Conservation (phyloP, 148 eudicot species). For the Silene latifolia region DNA sequence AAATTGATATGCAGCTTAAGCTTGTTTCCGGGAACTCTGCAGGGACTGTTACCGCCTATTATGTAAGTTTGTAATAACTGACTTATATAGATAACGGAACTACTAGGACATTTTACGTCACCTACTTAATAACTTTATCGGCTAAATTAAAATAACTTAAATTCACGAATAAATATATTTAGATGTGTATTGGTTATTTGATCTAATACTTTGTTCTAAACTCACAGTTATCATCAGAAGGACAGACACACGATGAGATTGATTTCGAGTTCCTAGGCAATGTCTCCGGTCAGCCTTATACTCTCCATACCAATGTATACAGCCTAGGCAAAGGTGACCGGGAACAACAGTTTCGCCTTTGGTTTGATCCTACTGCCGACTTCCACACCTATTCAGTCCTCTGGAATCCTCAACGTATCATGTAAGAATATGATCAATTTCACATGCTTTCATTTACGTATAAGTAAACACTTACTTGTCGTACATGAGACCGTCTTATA, state of each 20-base stretch:
- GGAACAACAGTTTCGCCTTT: slow-evolving; percentile 33
- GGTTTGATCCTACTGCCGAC: slow-evolving; percentile 29
- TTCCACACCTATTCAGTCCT: slow-evolving; percentile 33
- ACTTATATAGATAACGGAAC: background rate
- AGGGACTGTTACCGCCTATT: slow-evolving; percentile 32
- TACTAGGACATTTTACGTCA: too few relatives aligned
- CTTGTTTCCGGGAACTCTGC: slow-evolving; percentile 31
- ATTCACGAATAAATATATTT: background rate
- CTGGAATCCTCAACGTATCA: slow-evolving; percentile 30
- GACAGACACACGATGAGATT: slow-evolving; percentile 26
- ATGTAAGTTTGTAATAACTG: slow-evolving; percentile 10
- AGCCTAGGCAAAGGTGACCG: slow-evolving; percentile 27
- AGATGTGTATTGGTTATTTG: background rate
- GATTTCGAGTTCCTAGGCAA: slow-evolving; percentile 33
- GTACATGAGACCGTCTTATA: too few relatives aligned
- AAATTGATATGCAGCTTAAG: slow-evolving; percentile 30
- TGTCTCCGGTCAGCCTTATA: slow-evolving; percentile 27
- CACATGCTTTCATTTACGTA: background rate
- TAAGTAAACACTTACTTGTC: too few relatives aligned
- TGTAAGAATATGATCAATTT: slow-evolving; percentile 15
- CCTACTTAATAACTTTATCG: too few relatives aligned
- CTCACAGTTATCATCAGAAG: slow-evolving; percentile 29
- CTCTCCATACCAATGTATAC: slow-evolving; percentile 31
- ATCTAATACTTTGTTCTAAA: background rate
- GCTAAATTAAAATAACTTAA: too few relatives aligned